Conservation (phyloP, 2,329 filamentous ascomycete genomes). For the Mariannaea sp. region DNA sequence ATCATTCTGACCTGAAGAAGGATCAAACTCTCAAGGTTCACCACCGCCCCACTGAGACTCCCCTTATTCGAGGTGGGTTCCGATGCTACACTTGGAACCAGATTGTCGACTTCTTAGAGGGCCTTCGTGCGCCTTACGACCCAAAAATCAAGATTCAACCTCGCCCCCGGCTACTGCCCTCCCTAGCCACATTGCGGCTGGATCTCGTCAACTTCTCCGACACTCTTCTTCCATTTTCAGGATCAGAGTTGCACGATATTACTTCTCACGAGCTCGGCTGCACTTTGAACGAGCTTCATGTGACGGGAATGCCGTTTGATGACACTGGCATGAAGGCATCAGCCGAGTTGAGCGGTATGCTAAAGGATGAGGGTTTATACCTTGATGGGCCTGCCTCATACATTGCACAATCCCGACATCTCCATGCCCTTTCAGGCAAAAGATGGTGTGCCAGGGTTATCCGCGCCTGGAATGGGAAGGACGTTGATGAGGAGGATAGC, state of each 20-base stretch:
- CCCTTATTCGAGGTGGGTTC: conserved; percentile 56
- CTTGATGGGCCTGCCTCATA: conserved; percentile 52
- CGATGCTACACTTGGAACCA: conserved; percentile 61
- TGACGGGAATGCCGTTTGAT: conserved; percentile 58
- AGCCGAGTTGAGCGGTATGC: conserved; percentile 55
- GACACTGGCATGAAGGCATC: conserved; percentile 53
- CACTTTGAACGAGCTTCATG: conserved; percentile 56
- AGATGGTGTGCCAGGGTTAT: conserved; percentile 51
- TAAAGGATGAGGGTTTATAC: conserved; percentile 59
- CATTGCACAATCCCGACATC: conserved; percentile 46
- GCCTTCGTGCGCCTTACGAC: conserved; percentile 56
- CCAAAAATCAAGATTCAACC: conserved; percentile 46
- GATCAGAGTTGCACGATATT: conserved; percentile 56
- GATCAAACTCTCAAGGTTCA: conserved; percentile 49
- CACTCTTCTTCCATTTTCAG: conserved; percentile 51
- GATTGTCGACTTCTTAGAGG: conserved; percentile 57
- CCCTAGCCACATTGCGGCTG: conserved; percentile 53
- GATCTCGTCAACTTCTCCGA: conserved; percentile 61
- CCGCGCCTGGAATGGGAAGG: conserved; percentile 48
- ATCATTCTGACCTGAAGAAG: conserved; percentile 51
- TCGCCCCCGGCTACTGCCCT: conserved; percentile 53
- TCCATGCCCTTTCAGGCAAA: conserved; percentile 48
- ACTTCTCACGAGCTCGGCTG: conserved; percentile 59
- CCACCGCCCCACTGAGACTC: conserved; percentile 50
- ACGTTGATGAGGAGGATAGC: conserved; percentile 30